These are phyloP conservation scores for Carex pumila DNA, from an alignment of 176 grass and related monocot genomes.

Conservation along the genomic window DNA sequence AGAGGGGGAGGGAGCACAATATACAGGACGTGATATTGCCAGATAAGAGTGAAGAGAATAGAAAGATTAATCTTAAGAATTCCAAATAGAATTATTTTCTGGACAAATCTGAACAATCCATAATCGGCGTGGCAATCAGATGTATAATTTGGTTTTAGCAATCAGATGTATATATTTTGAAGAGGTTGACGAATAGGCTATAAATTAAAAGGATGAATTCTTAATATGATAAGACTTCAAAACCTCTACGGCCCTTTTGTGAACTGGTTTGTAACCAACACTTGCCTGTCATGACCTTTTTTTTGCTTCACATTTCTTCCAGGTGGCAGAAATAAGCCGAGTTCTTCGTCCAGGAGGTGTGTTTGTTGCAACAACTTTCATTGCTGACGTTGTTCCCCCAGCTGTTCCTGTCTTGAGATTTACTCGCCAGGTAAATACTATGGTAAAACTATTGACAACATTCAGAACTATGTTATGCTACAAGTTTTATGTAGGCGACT, in stretches of 20 bases:
- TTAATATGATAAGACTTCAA: not conserved
- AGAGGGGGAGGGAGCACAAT: not conserved
- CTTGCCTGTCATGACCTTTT: not conserved
- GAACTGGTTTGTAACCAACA: not conserved
- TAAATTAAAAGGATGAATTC: not conserved
- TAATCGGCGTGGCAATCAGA: not conserved
- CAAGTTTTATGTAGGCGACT: not conserved
- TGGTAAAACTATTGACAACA: slow-evolving; percentile 6
- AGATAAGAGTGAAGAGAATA: not conserved
- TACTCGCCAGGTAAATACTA: slow-evolving; percentile 50
- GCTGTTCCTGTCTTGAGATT: slow-evolving; percentile 41
- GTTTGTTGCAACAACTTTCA: slow-evolving; percentile 80
- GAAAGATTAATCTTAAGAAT: not conserved
- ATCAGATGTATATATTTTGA: not conserved
- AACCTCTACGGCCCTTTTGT: not conserved
- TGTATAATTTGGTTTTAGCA: not conserved
- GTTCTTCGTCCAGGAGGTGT: slow-evolving; percentile 68
- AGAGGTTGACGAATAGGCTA: too few relatives aligned
- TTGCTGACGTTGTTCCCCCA: slow-evolving; percentile 52
- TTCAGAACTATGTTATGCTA: not conserved
- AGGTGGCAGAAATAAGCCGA: slow-evolving; percentile 88
- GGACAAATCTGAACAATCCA: not conserved
- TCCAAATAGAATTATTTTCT: not conserved
- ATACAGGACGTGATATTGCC: not conserved
- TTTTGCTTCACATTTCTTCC: not conserved